A percentile compares a stretch with the other conserved stretches of the same genome.
phyloP scores from a whole-genome alignment of 495 filamentous ascomycete genomes.

The Podospora bellae-mahoneyi region DNA sequence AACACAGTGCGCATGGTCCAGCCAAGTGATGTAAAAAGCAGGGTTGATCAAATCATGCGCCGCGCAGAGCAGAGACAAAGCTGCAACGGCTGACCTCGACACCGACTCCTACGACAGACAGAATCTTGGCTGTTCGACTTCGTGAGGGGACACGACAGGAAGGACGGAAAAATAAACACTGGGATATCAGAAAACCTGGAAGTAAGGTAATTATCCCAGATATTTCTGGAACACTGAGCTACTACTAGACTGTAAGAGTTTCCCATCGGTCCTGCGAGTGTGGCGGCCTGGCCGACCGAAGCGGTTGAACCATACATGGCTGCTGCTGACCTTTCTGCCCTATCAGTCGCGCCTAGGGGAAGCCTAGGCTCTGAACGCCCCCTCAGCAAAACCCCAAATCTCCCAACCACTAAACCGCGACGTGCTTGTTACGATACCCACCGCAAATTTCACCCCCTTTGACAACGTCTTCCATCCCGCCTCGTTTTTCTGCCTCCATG shows the following conservation, averaged over 20 bases:
- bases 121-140: not conserved
- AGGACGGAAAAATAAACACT: too few species aligned
- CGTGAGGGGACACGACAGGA: too few species aligned
- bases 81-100: not conserved
- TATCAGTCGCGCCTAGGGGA: not conserved
- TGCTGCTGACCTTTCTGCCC: not conserved
- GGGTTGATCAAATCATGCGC: not conserved
- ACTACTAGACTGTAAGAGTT: not conserved
- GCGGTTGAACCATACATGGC: not conserved
- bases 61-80: not conserved
- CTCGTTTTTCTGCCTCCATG: not conserved
- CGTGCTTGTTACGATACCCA: constrained; percentile 12
- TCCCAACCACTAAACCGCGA: constrained; percentile 9
- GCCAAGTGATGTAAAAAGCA: not conserved
- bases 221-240: not conserved
- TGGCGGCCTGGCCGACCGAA: constrained; percentile 10
- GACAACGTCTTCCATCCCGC: not conserved
- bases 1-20: not conserved
- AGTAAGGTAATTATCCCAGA: not conserved
- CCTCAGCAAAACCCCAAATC: not conserved
- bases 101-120: not conserved
- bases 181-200: too few species aligned
- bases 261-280: not conserved
- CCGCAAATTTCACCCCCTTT: constrained; percentile 10
- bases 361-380: not conserved